phyloP scores from a whole-genome alignment of 805 yeast genomes.

The Lipomyces orientalis region DNA sequence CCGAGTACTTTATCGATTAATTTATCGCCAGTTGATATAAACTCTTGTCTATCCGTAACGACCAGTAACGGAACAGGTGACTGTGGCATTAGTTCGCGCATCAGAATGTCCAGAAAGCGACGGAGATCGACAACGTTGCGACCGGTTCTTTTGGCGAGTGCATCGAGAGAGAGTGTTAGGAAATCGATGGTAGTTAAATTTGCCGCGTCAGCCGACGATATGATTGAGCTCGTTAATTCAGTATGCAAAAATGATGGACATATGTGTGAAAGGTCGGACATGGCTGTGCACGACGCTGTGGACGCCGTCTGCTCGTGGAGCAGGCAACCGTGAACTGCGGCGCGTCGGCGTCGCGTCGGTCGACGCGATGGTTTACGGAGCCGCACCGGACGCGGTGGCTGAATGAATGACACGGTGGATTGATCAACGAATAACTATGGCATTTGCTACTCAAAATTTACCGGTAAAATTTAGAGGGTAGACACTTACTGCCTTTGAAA shows the following conservation, averaged over 20 bases:
- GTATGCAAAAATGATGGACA: conserved; percentile 16
- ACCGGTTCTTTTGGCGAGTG: conserved; percentile 17
- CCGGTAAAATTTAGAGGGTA: too few relatives aligned
- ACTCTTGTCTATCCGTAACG: not conserved
- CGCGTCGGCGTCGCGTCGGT: not conserved
- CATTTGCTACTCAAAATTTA: not conserved
- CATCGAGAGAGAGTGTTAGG: conserved; percentile 12
- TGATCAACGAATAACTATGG: not conserved
- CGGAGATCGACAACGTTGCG: conserved; percentile 11
- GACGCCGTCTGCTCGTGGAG: too few relatives aligned
- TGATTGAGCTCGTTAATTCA: conserved; percentile 9
- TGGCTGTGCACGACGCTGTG: not conserved
- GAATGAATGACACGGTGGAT: not conserved
- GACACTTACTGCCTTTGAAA: too few relatives aligned
- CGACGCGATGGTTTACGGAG: not conserved
- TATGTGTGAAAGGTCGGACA: conserved; percentile 13
- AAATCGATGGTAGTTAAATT: conserved; percentile 18
- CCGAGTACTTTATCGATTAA: conserved; percentile 60
- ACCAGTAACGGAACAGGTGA: not conserved
- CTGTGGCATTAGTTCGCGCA: not conserved
- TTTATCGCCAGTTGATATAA: conserved; percentile 60
- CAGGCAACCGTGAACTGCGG: too few relatives aligned
- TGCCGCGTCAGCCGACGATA: conserved; percentile 17
- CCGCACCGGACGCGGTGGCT: too few relatives aligned
- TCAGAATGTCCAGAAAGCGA: conserved; percentile 7